Evolutionary conservation across 2,329 filamentous ascomycete genomes (phyloP).

Genomic region (Stenocarpella maydis): DNA sequence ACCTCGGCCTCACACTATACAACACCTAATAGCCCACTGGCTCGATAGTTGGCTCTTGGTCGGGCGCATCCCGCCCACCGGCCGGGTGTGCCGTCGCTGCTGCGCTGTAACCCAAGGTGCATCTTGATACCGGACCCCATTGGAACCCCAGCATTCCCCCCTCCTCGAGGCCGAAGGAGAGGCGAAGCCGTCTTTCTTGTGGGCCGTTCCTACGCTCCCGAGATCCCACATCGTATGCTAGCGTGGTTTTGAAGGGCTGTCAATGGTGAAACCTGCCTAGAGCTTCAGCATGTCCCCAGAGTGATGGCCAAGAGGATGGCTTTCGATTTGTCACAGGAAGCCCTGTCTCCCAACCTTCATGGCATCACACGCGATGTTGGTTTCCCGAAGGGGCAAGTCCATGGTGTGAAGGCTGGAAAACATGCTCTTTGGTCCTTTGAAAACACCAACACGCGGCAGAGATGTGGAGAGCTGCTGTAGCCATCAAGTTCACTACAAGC

Average conservation of each 20-base stretch:
- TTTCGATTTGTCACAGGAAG: neutral
- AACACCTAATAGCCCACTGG: neutral
- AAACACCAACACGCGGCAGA: slow-evolving; percentile 6
- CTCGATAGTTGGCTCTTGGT: neutral
- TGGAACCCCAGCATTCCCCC: neutral
- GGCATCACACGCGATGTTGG: neutral
- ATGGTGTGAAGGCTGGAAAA: neutral
- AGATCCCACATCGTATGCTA: neutral
- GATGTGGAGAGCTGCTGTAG: neutral
- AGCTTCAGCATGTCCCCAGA: neutral
- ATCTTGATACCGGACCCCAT: neutral
- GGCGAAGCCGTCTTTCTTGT: slow-evolving; percentile 6
- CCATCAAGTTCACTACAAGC: neutral
- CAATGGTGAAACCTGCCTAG: neutral
- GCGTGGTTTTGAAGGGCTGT: neutral
- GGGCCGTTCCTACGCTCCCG: slow-evolving; percentile 2
- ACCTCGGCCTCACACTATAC: neutral
- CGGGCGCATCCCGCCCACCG: neutral
- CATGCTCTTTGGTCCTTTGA: slow-evolving; percentile 4
- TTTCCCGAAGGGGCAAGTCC: neutral
- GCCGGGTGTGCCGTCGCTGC: slow-evolving; percentile 6
- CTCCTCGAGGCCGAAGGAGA: neutral
- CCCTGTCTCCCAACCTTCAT: neutral
- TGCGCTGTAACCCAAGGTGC: slow-evolving; percentile 22
- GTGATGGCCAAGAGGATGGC: neutral